Evolutionary conservation across 2,329 filamentous ascomycete genomes (phyloP), one percentile per base, ranked within the genome.

Genomic region (Colletotrichum sidae): DNA sequence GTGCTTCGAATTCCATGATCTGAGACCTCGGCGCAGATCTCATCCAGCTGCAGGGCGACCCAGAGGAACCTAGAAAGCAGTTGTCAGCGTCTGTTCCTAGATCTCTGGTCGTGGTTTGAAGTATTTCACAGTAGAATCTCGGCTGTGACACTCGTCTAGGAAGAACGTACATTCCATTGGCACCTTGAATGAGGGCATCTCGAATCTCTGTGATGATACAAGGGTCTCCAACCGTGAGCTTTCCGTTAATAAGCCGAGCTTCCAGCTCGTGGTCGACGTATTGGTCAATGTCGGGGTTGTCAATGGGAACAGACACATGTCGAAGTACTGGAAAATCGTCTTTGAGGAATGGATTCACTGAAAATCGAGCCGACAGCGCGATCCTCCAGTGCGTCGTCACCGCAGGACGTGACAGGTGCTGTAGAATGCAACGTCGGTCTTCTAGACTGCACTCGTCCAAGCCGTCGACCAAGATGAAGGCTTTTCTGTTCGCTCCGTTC

Each of bases 1-100:
- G 76, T 72, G 7, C 74, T n/a, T 0, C 72, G 72, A 33, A 82
- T 80, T 0, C 65, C 71, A 1, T 74, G 50, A 45, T 83, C 78
- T 0, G 78, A 78, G 61, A 72, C 71, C 58, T 75, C 75, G 2
- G 25, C 17, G 54, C 76, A 80, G 4, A 78, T 53, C 5, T 70
- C 63, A 49, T 72, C 53, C n/a, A 78, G 70, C 60, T 77, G 72
- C 8, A 77, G 69, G 38, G 67, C 69, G 3, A 72, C 74, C 75
- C 74, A 76, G 13, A 76, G 72, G 51, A 77, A 46, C 44, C 44
- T 46, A 10, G 1, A 33, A 33, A 8, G 4, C 10, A 12, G 3
- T 25, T 3, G 6, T 46, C 3, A 46, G 42, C 11, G 11, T 11
- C 12, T 11, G 6, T 8, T n/a, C 10, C 12, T 4, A 6, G 42